Base-by-base conservation (phyloP, 345 rosid genomes). In the Boechera stricta region DNA sequence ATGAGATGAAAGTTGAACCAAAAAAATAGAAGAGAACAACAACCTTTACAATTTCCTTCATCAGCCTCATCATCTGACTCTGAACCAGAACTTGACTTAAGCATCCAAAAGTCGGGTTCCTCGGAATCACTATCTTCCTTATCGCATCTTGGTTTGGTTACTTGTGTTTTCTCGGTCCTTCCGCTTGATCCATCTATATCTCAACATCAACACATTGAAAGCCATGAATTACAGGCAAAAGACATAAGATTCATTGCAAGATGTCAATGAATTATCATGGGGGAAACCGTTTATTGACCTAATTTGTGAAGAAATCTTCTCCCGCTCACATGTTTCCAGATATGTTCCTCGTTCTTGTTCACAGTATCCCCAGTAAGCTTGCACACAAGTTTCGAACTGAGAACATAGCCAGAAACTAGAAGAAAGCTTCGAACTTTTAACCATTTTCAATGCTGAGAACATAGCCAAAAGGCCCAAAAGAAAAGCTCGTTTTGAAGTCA, bases 321-420 rank as follows among this genome's bases (percentile, higher is more conserved):
- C 38, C 97, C 97, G 5, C 87, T 90, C 67, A 94, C 77, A 39
- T 94, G 98, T 83, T 92, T 94, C 97, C 95, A 94, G 36, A 92
- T 88, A 73, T 94, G 98, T 73, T 92, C 92, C 82, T 92, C 97
- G 4, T 86, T 83, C 76, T 94, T 94, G 78, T 94, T 94, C 62
- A 94, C 90, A 7, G 85, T 87, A 80, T 90, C 91, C 28, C 93
- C 97, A 1, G 97, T 94, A 59, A 94, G 84, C 80, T 90, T 94
- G 82, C 98, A 92, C 74, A 86, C 81, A 79, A 94, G 77, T 82
- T 88, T 92, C 1, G 97, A 86, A 73, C 98, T 94, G 82, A 74
- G 21, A 76, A 58, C 38, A 56, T 54, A 59, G 2, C 15, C 32
- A 51, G 70, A 73, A 70, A 9, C 54, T 42, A 18, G 52, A 31